Conservation (phyloP, 345 rosid species). For the Firmiana major region DNA sequence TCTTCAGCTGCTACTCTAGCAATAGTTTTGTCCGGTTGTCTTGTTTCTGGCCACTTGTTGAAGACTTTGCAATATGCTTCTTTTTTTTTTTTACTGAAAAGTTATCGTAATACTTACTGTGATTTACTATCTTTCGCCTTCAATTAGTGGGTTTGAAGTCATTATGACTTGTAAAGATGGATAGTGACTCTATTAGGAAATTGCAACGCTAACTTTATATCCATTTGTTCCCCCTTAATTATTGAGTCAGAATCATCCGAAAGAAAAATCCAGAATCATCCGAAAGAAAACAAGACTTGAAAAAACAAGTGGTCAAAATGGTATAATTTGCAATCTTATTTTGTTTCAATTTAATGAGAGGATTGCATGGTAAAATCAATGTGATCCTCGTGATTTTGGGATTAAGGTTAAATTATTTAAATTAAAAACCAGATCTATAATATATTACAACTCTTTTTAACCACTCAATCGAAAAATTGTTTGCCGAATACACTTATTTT, state of each 20-base stretch:
- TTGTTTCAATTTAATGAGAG: background rate
- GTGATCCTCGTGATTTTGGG: too few species aligned
- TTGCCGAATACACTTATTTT: too few species aligned
- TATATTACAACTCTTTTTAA: too few species aligned
- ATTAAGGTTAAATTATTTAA: too few species aligned
- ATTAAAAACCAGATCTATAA: too few species aligned
- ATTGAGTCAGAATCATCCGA: background rate
- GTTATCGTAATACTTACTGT: background rate
- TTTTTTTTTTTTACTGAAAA: background rate
- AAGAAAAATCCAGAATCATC: background rate
- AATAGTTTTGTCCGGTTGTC: background rate
- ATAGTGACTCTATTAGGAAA: background rate
- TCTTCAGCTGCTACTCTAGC: background rate
- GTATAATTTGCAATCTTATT: background rate
- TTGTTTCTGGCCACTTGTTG: conserved; percentile 1
- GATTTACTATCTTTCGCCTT: background rate
- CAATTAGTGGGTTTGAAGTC: background rate
- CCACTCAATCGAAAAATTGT: too few species aligned
- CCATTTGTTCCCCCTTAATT: background rate
- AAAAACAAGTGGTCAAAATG: background rate
- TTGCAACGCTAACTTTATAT: background rate
- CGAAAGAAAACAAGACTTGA: background rate
- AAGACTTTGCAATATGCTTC: background rate
- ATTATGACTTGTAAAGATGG: conserved; percentile 9
- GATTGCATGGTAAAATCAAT: background rate